These are phyloP conservation scores for Phytopythium kandeliae DNA, from an alignment of 352 stramenopile species.

Conservation along the genomic window DNA sequence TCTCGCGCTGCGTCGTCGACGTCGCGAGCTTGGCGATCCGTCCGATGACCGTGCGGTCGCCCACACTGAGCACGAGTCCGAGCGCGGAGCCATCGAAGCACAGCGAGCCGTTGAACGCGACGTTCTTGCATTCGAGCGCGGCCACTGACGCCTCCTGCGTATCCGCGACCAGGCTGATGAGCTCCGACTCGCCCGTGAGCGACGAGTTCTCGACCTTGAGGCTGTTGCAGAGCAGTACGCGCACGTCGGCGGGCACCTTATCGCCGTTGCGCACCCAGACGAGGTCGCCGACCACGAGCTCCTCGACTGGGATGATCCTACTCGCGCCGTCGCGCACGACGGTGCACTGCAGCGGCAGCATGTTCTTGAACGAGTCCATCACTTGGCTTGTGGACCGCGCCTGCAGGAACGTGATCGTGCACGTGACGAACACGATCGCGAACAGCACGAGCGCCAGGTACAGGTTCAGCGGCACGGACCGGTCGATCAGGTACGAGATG, in stretches of 20 bases:
- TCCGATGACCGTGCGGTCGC: slow-evolving; percentile 92
- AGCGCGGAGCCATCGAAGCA: slow-evolving; percentile 82
- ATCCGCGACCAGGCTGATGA: slow-evolving; percentile 50
- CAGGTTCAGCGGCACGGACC: slow-evolving; percentile 27
- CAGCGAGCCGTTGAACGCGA: slow-evolving; percentile 97
- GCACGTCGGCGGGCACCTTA: slow-evolving; percentile 90
- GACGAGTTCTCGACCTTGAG: slow-evolving; percentile 92
- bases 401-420: slow-evolving; percentile 92
- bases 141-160: slow-evolving; percentile 62
- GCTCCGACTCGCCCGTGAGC: slow-evolving; percentile 90
- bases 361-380: slow-evolving; percentile 70
- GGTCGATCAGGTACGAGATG: slow-evolving; percentile 33
- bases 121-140: slow-evolving; percentile 77
- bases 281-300: slow-evolving; percentile 80
- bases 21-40: slow-evolving; percentile 83
- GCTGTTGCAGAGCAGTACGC: slow-evolving; percentile 85
- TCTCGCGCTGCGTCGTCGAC: slow-evolving; percentile 25
- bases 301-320: slow-evolving; percentile 59
- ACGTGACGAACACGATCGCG: slow-evolving; percentile 29
- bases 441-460: slow-evolving; percentile 30
- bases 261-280: slow-evolving; percentile 91
- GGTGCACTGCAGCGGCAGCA: slow-evolving; percentile 70
- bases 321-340: slow-evolving; percentile 48
- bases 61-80: slow-evolving; percentile 34
- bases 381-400: slow-evolving; percentile 84